Evolutionary conservation across 495 filamentous ascomycete genomes (phyloP).

Genomic region (Entonaema liquescens): DNA sequence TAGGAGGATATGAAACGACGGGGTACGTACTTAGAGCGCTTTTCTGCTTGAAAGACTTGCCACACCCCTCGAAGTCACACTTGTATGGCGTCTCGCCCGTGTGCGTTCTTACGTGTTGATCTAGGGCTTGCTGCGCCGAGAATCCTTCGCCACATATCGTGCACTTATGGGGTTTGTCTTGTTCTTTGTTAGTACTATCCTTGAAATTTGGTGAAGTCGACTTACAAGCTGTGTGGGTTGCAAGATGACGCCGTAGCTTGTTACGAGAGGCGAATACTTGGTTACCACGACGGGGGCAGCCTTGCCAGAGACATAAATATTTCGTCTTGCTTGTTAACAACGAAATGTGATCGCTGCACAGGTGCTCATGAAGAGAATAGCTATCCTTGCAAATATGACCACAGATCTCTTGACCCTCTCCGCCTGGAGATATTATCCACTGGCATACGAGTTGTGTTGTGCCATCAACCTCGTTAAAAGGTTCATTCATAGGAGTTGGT

Average conservation of each 20-base stretch:
- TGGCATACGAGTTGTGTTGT: constrained; percentile 40
- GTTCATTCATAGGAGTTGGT: constrained; percentile 12
- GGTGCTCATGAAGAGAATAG: constrained; percentile 51
- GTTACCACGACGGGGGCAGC: constrained; percentile 53
- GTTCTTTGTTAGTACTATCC: constrained; percentile 13
- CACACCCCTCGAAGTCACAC: constrained; percentile 59
- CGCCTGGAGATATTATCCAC: constrained; percentile 41
- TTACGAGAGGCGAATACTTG: constrained; percentile 57
- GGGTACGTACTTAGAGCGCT: constrained; percentile 60
- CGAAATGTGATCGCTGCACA: constrained; percentile 52
- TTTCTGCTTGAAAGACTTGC: constrained; percentile 65
- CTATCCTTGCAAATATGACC: constrained; percentile 33
- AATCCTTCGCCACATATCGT: constrained; percentile 62
- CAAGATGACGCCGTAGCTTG: constrained; percentile 70
- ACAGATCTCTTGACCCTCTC: constrained; percentile 30
- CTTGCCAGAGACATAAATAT: constrained; percentile 57
- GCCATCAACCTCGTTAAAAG: constrained; percentile 6
- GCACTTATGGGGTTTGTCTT: constrained; percentile 68
- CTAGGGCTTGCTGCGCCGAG: constrained; percentile 66
- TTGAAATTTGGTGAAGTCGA: constrained; percentile 4
- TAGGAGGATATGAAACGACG: background rate
- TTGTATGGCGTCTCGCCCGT: constrained; percentile 68
- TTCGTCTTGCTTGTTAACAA: constrained; percentile 52
- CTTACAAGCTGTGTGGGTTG: constrained; percentile 70
- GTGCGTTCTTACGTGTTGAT: constrained; percentile 68